phyloP scores from a whole-genome alignment of 2,329 filamentous ascomycete species.

The Aaosphaeria arxii region DNA sequence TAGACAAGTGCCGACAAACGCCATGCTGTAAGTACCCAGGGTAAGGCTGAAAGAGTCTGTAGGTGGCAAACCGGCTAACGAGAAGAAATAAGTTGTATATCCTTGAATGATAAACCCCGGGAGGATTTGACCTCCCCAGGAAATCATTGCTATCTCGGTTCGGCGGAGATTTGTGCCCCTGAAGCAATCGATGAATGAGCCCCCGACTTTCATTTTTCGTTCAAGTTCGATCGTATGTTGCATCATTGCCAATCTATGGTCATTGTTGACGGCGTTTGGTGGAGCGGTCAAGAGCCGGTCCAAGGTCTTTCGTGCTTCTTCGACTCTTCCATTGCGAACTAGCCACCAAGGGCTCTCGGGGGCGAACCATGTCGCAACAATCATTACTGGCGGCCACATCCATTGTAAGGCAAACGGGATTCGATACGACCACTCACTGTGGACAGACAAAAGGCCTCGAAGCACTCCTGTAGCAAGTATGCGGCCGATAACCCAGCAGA shows the following conservation, averaged over 20 bases:
- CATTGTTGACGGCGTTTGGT: not conserved
- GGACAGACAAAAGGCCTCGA: constrained; percentile 58
- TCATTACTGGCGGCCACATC: constrained; percentile 66
- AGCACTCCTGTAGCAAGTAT: constrained; percentile 67
- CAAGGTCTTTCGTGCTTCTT: constrained; percentile 51
- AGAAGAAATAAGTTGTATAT: constrained; percentile 61
- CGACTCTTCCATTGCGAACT: constrained; percentile 58
- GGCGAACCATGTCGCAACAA: constrained; percentile 61
- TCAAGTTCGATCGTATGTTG: not conserved
- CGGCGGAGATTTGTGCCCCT: constrained; percentile 55
- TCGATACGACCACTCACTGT: constrained; percentile 62
- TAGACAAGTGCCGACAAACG: constrained; percentile 63
- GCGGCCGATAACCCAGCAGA: constrained; percentile 70
- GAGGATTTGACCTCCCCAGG: constrained; percentile 60
- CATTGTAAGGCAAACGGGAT: constrained; percentile 67
- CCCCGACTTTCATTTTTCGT: not conserved
- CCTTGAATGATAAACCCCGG: constrained; percentile 62
- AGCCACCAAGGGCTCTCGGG: constrained; percentile 71
- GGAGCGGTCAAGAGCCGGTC: constrained; percentile 44
- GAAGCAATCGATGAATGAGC: constrained; percentile 48
- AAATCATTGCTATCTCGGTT: constrained; percentile 54
- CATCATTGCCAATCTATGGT: not conserved
- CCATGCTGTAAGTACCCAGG: constrained; percentile 58
- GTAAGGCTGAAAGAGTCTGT: constrained; percentile 53
- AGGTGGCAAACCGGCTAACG: constrained; percentile 56